These are phyloP conservation scores for Tephrocybe sp. DNA, from an alignment of 768 basidiomycete species.

Conservation along the genomic window DNA sequence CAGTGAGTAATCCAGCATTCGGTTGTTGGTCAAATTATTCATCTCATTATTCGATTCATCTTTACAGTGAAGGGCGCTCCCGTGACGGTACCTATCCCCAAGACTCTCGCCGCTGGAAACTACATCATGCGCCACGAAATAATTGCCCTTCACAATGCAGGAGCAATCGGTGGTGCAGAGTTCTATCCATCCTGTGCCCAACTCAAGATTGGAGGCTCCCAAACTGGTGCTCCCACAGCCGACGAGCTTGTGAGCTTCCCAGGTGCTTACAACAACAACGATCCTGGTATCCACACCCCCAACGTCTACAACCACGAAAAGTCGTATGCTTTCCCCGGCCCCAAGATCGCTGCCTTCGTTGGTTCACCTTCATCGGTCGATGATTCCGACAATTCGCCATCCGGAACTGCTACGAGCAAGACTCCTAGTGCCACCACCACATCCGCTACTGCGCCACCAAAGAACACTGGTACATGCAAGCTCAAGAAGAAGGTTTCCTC, in stretches of 20 bases:
- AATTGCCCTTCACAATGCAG: conserved; percentile 70
- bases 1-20: conserved; percentile 43
- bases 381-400: background rate
- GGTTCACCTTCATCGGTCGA: background rate
- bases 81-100: conserved; percentile 43
- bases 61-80: conserved; percentile 37
- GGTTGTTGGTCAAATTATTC: no score
- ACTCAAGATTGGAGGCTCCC: conserved; percentile 50
- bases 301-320: conserved; percentile 31
- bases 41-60: background rate
- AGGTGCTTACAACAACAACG: conserved; percentile 66
- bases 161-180: conserved; percentile 60
- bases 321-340: conserved; percentile 45
- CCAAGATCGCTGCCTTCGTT: conserved; percentile 41
- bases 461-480: conserved; percentile 16
- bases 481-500: conserved; percentile 18
- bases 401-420: background rate
- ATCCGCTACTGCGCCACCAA: conserved; percentile 1
- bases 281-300: conserved; percentile 65
- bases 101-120: conserved; percentile 58
- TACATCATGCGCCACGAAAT: conserved; percentile 81
- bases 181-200: conserved; percentile 76
- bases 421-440: background rate
- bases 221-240: conserved; percentile 41
- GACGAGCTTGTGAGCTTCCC: conserved; percentile 60